phyloP scores from a whole-genome alignment of 1,139 yeast genomes.

The Protomyces arabidopsidicola region DNA sequence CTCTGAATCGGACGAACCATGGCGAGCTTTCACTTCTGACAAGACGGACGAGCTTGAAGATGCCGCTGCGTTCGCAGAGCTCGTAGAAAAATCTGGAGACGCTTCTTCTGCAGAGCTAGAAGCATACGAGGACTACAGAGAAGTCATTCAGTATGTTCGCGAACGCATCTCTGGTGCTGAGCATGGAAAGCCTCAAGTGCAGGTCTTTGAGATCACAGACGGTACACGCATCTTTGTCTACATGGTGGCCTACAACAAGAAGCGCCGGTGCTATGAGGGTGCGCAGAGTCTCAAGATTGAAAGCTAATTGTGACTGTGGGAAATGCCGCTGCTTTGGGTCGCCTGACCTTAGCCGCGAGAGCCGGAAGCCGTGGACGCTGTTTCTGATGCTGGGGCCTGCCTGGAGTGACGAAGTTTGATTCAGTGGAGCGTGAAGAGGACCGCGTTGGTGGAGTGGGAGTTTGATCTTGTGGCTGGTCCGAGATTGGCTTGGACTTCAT shows the following conservation, averaged over 20 bases:
- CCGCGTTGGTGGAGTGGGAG: no score
- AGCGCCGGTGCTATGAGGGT: background rate
- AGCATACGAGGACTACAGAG: background rate
- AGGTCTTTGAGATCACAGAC: background rate
- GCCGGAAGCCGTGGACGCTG: no score
- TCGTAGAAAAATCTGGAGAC: background rate
- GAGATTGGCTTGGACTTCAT: no score
- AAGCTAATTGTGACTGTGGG: background rate
- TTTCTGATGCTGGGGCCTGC: no score
- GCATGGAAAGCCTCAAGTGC: background rate
- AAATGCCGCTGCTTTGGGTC: background rate
- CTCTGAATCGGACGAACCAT: slow-evolving; percentile 19
- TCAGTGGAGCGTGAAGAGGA: no score
- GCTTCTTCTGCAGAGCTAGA: background rate
- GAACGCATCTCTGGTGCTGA: background rate
- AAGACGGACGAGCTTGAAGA: background rate
- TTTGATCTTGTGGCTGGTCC: no score
- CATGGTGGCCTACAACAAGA: background rate
- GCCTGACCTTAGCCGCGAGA: no score
- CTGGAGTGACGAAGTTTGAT: no score
- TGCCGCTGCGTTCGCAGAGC: background rate
- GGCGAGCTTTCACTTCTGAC: background rate
- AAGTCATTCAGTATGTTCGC: background rate
- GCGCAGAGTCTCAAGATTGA: slow-evolving; percentile 13
- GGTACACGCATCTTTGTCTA: slow-evolving; percentile 14